Conservation (phyloP, 352 stramenopile species). For the Phytophthora fragariae region DNA sequence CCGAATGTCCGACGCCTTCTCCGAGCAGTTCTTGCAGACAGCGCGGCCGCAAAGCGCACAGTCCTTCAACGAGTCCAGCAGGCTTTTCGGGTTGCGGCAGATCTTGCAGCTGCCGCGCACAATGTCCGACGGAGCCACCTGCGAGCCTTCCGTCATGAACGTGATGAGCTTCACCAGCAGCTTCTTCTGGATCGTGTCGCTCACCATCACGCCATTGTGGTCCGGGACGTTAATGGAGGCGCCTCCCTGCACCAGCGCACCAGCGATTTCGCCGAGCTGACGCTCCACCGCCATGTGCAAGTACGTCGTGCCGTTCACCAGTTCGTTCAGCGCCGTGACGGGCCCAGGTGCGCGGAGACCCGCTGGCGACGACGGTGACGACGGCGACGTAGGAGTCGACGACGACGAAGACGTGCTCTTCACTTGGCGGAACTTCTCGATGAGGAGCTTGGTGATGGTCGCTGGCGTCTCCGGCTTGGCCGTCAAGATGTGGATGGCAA, state of each 20-base stretch:
- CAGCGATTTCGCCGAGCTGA: conserved; percentile 69
- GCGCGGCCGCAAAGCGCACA: conserved; percentile 80
- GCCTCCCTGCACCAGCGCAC: conserved; percentile 70
- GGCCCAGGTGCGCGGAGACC: conserved; percentile 13
- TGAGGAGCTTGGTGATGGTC: conserved; percentile 63
- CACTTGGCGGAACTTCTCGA: conserved; percentile 50
- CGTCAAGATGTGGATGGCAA: conserved; percentile 88
- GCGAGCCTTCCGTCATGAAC: conserved; percentile 81
- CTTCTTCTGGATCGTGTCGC: conserved; percentile 81
- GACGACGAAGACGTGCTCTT: conserved; percentile 19
- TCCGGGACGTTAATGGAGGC: conserved; percentile 88
- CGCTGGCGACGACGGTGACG: conserved; percentile 14
- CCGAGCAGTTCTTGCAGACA: conserved; percentile 86
- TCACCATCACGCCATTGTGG: conserved; percentile 80
- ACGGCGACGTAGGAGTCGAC: conserved; percentile 29
- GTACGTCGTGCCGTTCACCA: conserved; percentile 83
- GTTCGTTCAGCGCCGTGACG: conserved; percentile 60
- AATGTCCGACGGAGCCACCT: conserved; percentile 61
- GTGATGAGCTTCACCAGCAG: conserved; percentile 79
- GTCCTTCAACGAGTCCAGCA: conserved; percentile 79
- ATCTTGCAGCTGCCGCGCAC: conserved; percentile 81
- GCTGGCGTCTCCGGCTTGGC: conserved; percentile 60
- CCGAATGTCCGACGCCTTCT: conserved; percentile 78
- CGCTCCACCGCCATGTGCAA: conserved; percentile 85
- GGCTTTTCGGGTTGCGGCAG: conserved; percentile 79